Percentiles rank a stretch among this genome's conserved stretches.
Evolutionary conservation across 164 flowering plant genomes (phyloP).

Genomic region (Nymphaea colorata): DNA sequence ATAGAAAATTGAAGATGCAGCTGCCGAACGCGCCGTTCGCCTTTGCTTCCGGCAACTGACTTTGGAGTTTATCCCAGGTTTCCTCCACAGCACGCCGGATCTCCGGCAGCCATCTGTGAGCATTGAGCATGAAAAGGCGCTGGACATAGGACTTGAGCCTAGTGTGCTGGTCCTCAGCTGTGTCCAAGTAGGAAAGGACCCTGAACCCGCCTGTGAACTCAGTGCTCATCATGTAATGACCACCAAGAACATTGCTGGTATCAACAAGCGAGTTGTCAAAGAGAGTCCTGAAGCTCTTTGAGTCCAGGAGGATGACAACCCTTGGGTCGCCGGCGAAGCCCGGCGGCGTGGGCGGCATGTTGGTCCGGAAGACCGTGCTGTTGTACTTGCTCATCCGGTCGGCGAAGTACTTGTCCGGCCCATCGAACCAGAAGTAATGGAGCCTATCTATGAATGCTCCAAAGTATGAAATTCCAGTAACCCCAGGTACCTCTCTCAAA

Average conservation of each 20-base stretch:
- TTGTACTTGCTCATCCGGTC: conserved; percentile 49
- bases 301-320: conserved; percentile 66
- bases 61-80: conserved; percentile 51
- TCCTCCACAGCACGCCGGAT: conserved; percentile 32
- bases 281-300: conserved; percentile 52
- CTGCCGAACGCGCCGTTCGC: conserved; percentile 21
- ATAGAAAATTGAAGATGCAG: conserved; percentile 63
- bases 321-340: conserved; percentile 60
- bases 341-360: conserved; percentile 76
- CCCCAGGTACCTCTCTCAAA: conserved; percentile 57
- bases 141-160: conserved; percentile 35
- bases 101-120: conserved; percentile 37
- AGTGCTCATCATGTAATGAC: conserved; percentile 76
- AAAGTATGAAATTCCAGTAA: conserved; percentile 61
- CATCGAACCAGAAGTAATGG: conserved; percentile 56
- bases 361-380: conserved; percentile 77
- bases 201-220: conserved; percentile 58
- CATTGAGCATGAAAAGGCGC: conserved; percentile 56
- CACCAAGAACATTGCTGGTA: conserved; percentile 58
- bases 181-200: conserved; percentile 69
- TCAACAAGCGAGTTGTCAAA: conserved; percentile 78
- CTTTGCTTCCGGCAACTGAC: conserved; percentile 18
- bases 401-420: conserved; percentile 56
- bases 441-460: conserved; percentile 69
- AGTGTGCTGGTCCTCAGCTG: conserved; percentile 55